phyloP scores from a whole-genome alignment of 108 stramenopile genomes.

The Nitzschia sp. region DNA sequence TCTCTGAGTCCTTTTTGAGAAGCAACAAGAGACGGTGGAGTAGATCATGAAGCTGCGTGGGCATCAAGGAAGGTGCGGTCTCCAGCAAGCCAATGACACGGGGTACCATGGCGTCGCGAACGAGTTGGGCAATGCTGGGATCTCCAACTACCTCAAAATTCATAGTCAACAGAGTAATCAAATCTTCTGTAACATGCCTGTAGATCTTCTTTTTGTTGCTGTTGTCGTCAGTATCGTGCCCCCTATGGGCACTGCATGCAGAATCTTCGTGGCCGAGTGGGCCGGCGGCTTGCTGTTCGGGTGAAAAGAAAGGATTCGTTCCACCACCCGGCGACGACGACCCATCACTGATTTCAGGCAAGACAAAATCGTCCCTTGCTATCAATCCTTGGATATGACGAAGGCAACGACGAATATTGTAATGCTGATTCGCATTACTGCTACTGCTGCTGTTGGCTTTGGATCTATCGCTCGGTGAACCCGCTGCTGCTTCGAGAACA shows the following conservation, averaged over 20 bases:
- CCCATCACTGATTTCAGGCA: neutral
- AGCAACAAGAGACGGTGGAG: constrained; percentile 1
- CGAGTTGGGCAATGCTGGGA: constrained; percentile 3
- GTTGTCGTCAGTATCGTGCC: neutral
- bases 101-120: neutral
- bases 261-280: neutral
- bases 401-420: constrained; percentile 19
- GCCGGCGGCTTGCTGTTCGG: too few species aligned
- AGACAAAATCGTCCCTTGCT: neutral
- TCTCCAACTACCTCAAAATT: constrained; percentile 8
- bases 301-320: neutral
- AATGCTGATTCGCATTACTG: neutral
- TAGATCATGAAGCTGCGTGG: neutral
- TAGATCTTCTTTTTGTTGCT: neutral
- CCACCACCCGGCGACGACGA: neutral
- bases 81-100: neutral
- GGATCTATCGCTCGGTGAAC: neutral
- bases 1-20: neutral
- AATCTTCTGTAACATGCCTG: constrained; percentile 2
- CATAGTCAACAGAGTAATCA: constrained; percentile 4
- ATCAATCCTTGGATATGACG: constrained; percentile 6
- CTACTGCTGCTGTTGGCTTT: too few species aligned
- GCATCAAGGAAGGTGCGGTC: neutral
- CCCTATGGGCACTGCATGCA: neutral
- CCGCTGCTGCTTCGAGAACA: neutral